phyloP scores from a whole-genome alignment of 176 grass and related monocot species.

The Triticum dicoccoides region DNA sequence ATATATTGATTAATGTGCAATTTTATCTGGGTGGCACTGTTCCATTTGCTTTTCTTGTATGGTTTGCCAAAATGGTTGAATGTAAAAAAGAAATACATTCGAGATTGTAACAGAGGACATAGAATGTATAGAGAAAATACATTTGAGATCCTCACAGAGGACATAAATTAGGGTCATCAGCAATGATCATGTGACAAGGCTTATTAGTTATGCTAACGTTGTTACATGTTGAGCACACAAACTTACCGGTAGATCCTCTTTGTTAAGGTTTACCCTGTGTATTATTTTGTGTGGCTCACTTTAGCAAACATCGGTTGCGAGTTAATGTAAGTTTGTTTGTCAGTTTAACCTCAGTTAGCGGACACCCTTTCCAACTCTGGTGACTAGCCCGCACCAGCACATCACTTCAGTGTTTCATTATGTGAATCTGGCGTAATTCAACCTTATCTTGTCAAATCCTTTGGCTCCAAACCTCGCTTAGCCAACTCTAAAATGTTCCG shows the following conservation, averaged over 20 bases:
- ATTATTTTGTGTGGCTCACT: not conserved
- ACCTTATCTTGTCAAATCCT: not conserved
- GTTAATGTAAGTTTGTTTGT: not conserved
- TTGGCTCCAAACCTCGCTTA: not conserved
- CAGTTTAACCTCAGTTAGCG: not conserved
- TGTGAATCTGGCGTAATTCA: not conserved
- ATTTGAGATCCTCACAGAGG: not conserved
- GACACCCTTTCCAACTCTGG: not conserved
- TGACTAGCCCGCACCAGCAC: not conserved
- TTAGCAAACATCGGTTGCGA: not conserved
- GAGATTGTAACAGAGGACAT: not conserved
- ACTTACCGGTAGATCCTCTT: not conserved
- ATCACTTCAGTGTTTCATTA: not conserved
- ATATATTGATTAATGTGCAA: not conserved
- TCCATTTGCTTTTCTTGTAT: not conserved
- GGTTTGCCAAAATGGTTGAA: not conserved
- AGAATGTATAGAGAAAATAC: not conserved
- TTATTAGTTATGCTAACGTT: not conserved
- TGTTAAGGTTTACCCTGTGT: not conserved
- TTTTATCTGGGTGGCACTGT: not conserved
- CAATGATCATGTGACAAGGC: not conserved
- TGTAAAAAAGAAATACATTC: not conserved
- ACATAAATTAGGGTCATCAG: not conserved
- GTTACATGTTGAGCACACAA: not conserved
- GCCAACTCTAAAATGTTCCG: not conserved